Percentiles rank a stretch among this genome's conserved stretches.
These are phyloP conservation scores for Ophiocordyceps sinensis DNA, from an alignment of 2,329 filamentous ascomycete genomes.

Conservation along the genomic window DNA sequence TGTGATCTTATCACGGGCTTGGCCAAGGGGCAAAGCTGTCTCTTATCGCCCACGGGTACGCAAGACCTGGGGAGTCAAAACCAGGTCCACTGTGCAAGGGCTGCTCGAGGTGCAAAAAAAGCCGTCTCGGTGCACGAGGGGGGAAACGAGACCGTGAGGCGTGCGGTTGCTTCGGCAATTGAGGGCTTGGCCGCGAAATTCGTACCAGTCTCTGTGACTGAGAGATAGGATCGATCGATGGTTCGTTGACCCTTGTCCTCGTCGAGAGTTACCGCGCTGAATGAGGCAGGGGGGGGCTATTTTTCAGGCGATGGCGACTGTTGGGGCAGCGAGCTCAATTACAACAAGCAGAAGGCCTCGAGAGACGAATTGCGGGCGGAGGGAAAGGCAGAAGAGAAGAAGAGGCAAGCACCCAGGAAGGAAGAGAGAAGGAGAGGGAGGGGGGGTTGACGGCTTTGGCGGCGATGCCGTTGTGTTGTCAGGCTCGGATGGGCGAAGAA, in stretches of 20 bases:
- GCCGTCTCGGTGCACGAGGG: not conserved
- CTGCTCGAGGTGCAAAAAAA: not conserved
- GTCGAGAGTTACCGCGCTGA: no score
- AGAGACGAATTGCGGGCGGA: not conserved
- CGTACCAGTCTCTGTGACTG: not conserved
- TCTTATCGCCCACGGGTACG: not conserved
- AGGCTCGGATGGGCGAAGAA: conserved; percentile 11
- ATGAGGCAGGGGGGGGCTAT: no score
- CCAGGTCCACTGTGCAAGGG: not conserved
- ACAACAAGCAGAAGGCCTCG: not conserved
- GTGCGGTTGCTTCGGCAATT: conserved; percentile 1
- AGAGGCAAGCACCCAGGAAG: conserved; percentile 7
- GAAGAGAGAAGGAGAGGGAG: conserved; percentile 4
- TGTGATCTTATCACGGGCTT: conserved; percentile 9
- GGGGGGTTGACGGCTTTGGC: conserved; percentile 11
- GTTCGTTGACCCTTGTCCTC: no score
- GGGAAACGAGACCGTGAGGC: not conserved
- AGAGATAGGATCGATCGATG: not conserved
- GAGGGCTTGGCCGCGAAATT: not conserved
- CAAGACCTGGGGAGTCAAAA: not conserved
- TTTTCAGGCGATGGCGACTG: not conserved
- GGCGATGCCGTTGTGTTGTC: conserved; percentile 13
- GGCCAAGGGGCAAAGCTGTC: not conserved
- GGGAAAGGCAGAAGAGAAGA: conserved; percentile 4
- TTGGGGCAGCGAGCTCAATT: not conserved